Percentiles rank a stretch among this genome's conserved stretches.
phyloP scores from a whole-genome alignment of 73 alveolate species.

The Vitrella brassicaformis region DNA sequence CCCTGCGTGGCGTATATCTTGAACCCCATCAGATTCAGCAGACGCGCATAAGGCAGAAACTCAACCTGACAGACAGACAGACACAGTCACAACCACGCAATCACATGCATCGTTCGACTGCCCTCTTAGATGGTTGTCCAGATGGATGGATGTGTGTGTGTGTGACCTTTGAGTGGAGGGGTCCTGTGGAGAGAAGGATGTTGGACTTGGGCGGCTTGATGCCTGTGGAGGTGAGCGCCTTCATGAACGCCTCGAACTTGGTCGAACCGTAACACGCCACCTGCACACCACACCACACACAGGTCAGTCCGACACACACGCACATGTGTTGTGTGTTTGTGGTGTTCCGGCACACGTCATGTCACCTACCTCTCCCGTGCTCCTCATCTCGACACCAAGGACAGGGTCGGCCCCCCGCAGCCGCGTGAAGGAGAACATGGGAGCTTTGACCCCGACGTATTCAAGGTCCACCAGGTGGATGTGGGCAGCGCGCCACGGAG shows the following conservation, averaged over 20 bases:
- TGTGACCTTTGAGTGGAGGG: neutral
- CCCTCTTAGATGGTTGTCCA: too few species aligned
- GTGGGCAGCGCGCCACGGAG: conserved; percentile 4
- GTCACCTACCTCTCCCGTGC: conserved; percentile 18
- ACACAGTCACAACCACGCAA: too few species aligned
- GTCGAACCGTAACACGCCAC: conserved; percentile 26
- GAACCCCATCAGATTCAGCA: conserved; percentile 19
- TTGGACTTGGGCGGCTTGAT: neutral
- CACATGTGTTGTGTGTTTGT: neutral
- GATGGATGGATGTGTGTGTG: neutral
- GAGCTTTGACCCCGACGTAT: conserved; percentile 18
- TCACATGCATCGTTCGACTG: too few species aligned
- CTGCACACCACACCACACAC: neutral
- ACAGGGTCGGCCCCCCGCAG: conserved; percentile 16
- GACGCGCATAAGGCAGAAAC: conserved; percentile 14
- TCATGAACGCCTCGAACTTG: conserved; percentile 28
- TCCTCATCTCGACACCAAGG: conserved; percentile 36
- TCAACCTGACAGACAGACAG: conserved; percentile 6
- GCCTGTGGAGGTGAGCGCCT: conserved; percentile 27
- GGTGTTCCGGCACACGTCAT: neutral
- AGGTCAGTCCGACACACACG: neutral
- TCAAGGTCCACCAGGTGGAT: conserved; percentile 22
- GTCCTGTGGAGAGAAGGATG: conserved; percentile 1
- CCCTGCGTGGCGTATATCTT: conserved; percentile 14
- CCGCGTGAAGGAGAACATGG: conserved; percentile 20